These are phyloP conservation scores for Podila epigama DNA, from an alignment of 192 early-diverging fungal species.

Conservation along the genomic window DNA sequence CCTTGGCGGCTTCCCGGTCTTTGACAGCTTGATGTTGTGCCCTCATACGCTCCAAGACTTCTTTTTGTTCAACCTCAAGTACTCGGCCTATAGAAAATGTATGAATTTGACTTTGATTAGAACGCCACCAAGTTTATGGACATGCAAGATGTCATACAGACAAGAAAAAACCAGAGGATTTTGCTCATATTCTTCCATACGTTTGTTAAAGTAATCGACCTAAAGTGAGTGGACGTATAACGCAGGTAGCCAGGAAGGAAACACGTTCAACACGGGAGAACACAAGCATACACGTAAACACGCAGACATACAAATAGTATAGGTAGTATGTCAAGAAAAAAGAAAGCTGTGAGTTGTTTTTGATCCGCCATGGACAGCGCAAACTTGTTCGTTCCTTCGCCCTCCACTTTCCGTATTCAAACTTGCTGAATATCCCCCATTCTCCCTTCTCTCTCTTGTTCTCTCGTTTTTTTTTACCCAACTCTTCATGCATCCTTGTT, in stretches of 20 bases:
- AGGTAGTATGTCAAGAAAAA: too few relatives aligned
- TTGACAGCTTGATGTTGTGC: constrained; percentile 44
- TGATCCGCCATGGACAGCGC: too few relatives aligned
- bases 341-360: background rate
- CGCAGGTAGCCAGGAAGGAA: too few relatives aligned
- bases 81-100: constrained; percentile 39
- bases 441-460: background rate
- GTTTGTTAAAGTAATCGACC: constrained; percentile 67
- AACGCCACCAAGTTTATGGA: too few relatives aligned
- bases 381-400: too few relatives aligned
- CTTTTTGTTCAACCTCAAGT: constrained; percentile 55
- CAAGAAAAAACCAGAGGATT: too few relatives aligned
- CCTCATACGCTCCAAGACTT: constrained; percentile 53
- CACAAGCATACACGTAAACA: background rate
- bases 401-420: too few relatives aligned
- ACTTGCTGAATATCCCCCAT: background rate
- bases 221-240: too few relatives aligned
- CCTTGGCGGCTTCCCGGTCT: constrained; percentile 16
- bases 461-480: constrained; percentile 60
- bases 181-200: constrained; percentile 27
- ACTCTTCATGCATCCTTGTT: constrained; percentile 72
- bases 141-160: too few relatives aligned
- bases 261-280: background rate
- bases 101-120: background rate
- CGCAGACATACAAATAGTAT: too few relatives aligned